A percentile compares a stretch with the other conserved stretches of the same genome.
Conservation (phyloP, 768 basidiomycete species). For the Calvatia gigantea region DNA sequence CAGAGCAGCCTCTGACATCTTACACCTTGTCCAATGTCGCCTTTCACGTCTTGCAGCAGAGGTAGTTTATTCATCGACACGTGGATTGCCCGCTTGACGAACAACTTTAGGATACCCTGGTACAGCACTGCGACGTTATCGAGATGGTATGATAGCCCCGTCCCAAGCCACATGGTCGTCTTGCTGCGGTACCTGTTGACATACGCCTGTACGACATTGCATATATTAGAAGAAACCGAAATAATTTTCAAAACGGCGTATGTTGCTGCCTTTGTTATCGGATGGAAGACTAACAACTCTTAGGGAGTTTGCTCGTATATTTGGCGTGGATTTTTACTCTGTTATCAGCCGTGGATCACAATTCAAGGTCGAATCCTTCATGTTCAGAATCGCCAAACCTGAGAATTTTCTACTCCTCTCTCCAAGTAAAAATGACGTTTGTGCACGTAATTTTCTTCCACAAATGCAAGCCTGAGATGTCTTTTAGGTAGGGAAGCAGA, state of each 20-base stretch:
- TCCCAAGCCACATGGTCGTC: slow-evolving; percentile 49
- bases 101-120: slow-evolving; percentile 60
- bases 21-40: slow-evolving; percentile 91
- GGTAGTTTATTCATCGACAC: slow-evolving; percentile 42
- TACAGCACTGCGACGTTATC: slow-evolving; percentile 63
- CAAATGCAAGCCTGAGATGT: not conserved
- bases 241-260: slow-evolving; percentile 89
- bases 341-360: slow-evolving; percentile 94
- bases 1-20: slow-evolving; percentile 70
- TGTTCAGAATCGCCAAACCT: slow-evolving; percentile 96
- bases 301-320: slow-evolving; percentile 96
- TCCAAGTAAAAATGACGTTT: slow-evolving; percentile 81
- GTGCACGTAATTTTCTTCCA: slow-evolving; percentile 17
- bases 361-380: slow-evolving; percentile 98
- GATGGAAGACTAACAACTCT: not conserved
- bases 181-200: slow-evolving; percentile 62
- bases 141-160: slow-evolving; percentile 60
- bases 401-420: slow-evolving; percentile 90
- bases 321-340: slow-evolving; percentile 95
- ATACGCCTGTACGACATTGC: slow-evolving; percentile 66
- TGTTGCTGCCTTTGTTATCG: slow-evolving; percentile 21
- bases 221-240: slow-evolving; percentile 80
- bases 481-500: slow-evolving; percentile 86
- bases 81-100: not conserved
- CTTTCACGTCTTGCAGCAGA: slow-evolving; percentile 71